Percentiles rank a stretch among this genome's conserved stretches.
These are phyloP conservation scores for Beverwykella pulmonaria DNA, from an alignment of 495 filamentous ascomycete genomes.

Conservation along the genomic window DNA sequence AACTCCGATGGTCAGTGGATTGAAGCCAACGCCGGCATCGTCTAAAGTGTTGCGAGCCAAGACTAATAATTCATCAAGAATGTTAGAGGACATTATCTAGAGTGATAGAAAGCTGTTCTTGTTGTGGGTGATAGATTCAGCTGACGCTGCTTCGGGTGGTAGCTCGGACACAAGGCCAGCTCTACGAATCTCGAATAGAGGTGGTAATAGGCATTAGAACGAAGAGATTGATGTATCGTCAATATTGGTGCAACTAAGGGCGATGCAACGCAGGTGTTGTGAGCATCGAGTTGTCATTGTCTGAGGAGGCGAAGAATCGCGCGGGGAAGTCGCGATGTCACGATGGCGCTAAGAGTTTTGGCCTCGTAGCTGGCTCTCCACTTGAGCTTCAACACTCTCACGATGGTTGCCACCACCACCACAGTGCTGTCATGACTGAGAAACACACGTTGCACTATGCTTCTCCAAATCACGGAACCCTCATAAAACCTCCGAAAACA, in stretches of 20 bases:
- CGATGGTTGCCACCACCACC: slow-evolving; percentile 5
- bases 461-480: slow-evolving; percentile 22
- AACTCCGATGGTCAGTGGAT: slow-evolving; percentile 4
- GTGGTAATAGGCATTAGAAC: background rate
- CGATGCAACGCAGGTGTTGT: background rate
- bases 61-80: slow-evolving; percentile 6
- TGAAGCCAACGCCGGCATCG: slow-evolving; percentile 6
- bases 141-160: background rate
- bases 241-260: background rate
- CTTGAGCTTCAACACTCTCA: slow-evolving; percentile 3
- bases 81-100: slow-evolving; percentile 12
- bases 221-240: background rate
- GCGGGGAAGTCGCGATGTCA: background rate
- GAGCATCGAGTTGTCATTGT: background rate
- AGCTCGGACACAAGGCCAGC: background rate
- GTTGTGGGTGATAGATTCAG: no score
- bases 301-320: background rate
- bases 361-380: background rate
- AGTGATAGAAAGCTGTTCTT: background rate
- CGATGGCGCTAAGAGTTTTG: background rate
- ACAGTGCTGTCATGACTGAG: slow-evolving; percentile 2
- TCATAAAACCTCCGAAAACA: background rate
- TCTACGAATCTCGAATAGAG: background rate
- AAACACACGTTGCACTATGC: slow-evolving; percentile 10
- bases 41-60: background rate